Base-by-base conservation (phyloP, 2,329 filamentous ascomycete genomes). In the Sphaerulina populicola region DNA sequence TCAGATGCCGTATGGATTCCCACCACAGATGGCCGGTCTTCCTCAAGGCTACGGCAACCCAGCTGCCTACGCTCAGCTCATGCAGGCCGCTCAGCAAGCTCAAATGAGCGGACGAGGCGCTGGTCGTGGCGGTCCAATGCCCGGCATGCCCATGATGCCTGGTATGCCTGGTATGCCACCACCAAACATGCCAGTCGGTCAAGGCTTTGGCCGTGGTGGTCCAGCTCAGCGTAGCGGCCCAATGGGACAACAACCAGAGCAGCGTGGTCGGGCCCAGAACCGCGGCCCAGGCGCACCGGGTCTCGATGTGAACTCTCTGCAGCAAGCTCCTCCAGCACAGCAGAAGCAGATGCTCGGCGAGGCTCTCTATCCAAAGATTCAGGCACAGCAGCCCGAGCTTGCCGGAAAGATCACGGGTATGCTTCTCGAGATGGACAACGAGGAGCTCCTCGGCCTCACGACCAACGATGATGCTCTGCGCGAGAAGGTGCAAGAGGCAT, bases 381-480 rank as follows among this genome's bases (percentile, higher is more conserved):
- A 90, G 72, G 82, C 81, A 62, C 84, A 95, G 73, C 93, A 98
- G 77, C 86, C 89, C 54, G 90, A 96, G 65, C 79, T 98, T 66
- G 93, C 93, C 57, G 93, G 93, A 69, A 98, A 98, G 84, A 97
- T 98, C 72, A 98, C 93, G 56, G 93, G 93, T 74, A 98, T 98
- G 93, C 85, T 98, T 65, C 75, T 98, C 65, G 93, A 98, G 81
- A 98, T 98, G 93, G 93, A 97, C 66, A 97, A 97, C 74, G 71
- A 78, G 52, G 93, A 98, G 77, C 78, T 98, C 64, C 80, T 98
- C 68, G 88, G 87, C 74, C 81, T 98, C 88, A 88, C 94, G 61
- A 87, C 91, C 69, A 89, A 97, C 67, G 89, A 96, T 43, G 74
- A 76, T 63, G 87, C 90, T 68, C 85, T 98, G 54, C 87, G 88